Conservation (phyloP, 2,329 filamentous ascomycete genomes). For the Fusarium dlaminii region DNA sequence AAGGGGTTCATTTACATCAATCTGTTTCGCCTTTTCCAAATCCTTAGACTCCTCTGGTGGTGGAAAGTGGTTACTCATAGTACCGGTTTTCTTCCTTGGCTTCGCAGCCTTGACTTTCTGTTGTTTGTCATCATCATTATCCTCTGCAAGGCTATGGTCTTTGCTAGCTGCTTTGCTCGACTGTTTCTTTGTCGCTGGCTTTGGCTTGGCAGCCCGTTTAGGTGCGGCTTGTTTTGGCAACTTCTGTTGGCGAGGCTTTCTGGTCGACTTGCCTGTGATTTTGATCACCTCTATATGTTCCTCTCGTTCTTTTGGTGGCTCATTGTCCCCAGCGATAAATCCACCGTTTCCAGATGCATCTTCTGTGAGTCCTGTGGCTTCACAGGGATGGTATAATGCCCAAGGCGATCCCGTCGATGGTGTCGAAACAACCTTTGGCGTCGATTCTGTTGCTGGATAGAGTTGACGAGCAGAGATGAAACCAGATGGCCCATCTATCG, state of each 20-base stretch:
- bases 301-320: not conserved
- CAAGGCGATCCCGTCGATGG: not conserved
- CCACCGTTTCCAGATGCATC: not conserved
- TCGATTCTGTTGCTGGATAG: constrained; percentile 47
- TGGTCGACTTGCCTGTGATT: constrained; percentile 20
- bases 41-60: constrained; percentile 23
- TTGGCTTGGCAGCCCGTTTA: constrained; percentile 8
- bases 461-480: constrained; percentile 57
- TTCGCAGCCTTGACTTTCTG: constrained; percentile 43
- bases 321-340: not conserved
- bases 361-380: not conserved
- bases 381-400: not conserved
- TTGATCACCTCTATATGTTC: constrained; percentile 39
- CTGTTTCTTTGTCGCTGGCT: not conserved
- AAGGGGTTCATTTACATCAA: constrained; percentile 47
- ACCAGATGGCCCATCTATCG: constrained; percentile 47
- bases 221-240: constrained; percentile 19
- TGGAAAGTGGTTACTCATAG: constrained; percentile 49
- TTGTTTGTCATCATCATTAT: constrained; percentile 44
- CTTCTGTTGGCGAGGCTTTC: constrained; percentile 33
- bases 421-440: not conserved
- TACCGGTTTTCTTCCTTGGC: constrained; percentile 36
- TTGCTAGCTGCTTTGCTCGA: not conserved
- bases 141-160: not conserved
- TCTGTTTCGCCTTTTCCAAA: constrained; percentile 21